These are phyloP conservation scores for Podaxis rugospora DNA, from an alignment of 768 basidiomycete species.

Conservation along the genomic window DNA sequence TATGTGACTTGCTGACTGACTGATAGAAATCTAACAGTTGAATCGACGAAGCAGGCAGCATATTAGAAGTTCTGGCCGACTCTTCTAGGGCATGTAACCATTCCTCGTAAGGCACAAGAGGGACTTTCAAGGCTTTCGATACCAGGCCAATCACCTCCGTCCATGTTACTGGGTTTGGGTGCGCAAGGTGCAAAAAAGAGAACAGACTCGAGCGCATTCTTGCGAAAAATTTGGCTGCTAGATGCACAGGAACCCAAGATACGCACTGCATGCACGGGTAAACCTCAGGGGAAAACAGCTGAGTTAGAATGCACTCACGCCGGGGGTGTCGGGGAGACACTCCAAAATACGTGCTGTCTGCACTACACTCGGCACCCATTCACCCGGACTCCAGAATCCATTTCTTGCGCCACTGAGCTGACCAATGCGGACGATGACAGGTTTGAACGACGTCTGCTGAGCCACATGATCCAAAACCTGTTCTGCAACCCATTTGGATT, in stretches of 20 bases:
- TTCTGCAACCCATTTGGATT: slow-evolving; percentile 40
- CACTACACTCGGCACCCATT: slow-evolving; percentile 41
- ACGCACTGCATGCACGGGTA: slow-evolving; percentile 11
- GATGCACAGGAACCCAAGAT: slow-evolving; percentile 29
- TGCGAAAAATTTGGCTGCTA: slow-evolving; percentile 24
- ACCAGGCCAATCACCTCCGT: slow-evolving; percentile 16
- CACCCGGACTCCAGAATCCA: slow-evolving; percentile 37
- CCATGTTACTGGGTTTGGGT: slow-evolving; percentile 24
- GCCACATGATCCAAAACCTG: slow-evolving; percentile 26
- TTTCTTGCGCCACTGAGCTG: slow-evolving; percentile 39
- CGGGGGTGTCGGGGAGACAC: slow-evolving; percentile 27
- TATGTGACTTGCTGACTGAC: slow-evolving; percentile 12
- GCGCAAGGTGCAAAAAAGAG: slow-evolving; percentile 20
- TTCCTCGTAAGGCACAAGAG: slow-evolving; percentile 25
- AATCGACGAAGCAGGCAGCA: slow-evolving; percentile 20
- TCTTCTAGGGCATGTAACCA: slow-evolving; percentile 27
- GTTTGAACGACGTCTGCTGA: slow-evolving; percentile 21
- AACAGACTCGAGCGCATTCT: slow-evolving; percentile 12
- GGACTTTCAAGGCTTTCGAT: slow-evolving; percentile 19
- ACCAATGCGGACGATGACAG: slow-evolving; percentile 36
- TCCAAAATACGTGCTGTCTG: slow-evolving; percentile 22
- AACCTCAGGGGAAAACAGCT: background rate
- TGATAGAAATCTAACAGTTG: slow-evolving; percentile 26
- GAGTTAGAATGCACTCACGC: slow-evolving; percentile 20
- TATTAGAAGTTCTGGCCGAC: background rate